Evolutionary conservation across 2,329 filamentous ascomycete genomes (phyloP).

Genomic region (Phaeosphaeriaceae sp.): DNA sequence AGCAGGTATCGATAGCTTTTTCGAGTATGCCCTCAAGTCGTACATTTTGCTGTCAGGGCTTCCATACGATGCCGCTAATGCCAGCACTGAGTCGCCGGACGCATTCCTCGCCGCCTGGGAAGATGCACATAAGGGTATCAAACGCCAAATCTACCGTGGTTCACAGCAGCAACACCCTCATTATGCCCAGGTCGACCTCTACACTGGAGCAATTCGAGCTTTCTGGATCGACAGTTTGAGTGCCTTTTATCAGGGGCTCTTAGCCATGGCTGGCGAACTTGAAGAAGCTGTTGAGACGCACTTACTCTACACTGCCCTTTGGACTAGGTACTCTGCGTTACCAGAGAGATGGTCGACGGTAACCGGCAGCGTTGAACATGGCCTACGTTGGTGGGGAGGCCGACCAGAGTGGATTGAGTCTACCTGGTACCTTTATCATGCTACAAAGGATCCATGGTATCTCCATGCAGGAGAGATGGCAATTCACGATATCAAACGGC

Average conservation of each 20-base stretch:
- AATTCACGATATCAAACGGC: constrained; percentile 80
- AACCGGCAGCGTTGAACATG: constrained; percentile 82
- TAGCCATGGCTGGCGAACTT: constrained; percentile 84
- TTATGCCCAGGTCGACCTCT: constrained; percentile 87
- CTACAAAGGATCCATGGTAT: constrained; percentile 95
- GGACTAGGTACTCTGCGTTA: constrained; percentile 92
- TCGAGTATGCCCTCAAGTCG: constrained; percentile 96
- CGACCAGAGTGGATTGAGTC: constrained; percentile 97
- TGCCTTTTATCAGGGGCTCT: constrained; percentile 90
- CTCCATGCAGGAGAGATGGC: constrained; percentile 96
- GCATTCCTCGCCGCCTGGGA: constrained; percentile 85
- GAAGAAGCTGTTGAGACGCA: constrained; percentile 92
- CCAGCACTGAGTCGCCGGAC: constrained; percentile 72
- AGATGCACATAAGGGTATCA: constrained; percentile 83
- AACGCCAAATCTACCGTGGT: constrained; percentile 86
- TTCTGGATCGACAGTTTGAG: constrained; percentile 97
- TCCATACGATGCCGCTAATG: constrained; percentile 50
- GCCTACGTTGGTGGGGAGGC: constrained; percentile 92
- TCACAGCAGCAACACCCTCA: constrained; percentile 81
- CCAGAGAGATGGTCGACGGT: constrained; percentile 93
- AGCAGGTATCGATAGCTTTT: constrained; percentile 96
- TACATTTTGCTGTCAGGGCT: constrained; percentile 85
- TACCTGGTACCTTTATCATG: constrained; percentile 93
- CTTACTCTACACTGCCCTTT: constrained; percentile 87
- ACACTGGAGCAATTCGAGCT: constrained; percentile 84